These are phyloP conservation scores for Verbascum thapsus DNA, from an alignment of 257 asterid genomes.

Conservation along the genomic window DNA sequence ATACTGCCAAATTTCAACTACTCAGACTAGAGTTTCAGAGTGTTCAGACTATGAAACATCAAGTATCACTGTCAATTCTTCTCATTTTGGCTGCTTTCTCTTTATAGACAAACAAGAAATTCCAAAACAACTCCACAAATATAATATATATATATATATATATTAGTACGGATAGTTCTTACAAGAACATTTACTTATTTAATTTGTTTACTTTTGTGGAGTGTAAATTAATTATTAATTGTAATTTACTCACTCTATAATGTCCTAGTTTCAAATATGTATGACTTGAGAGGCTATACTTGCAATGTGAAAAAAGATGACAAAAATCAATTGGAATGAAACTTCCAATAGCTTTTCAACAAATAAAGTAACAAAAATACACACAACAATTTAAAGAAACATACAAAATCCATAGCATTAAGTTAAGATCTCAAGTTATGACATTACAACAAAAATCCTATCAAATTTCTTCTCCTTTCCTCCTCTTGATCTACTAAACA, in stretches of 20 bases:
- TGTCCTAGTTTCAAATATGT: too few relatives aligned
- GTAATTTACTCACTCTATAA: too few relatives aligned
- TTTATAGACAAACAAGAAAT: conserved; percentile 20
- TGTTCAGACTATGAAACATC: conserved; percentile 32
- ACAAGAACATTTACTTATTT: too few relatives aligned
- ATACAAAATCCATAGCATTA: conserved; percentile 28
- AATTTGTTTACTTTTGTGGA: too few relatives aligned
- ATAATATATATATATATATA: too few relatives aligned
- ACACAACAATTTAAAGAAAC: not conserved
- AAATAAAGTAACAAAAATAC: too few relatives aligned
- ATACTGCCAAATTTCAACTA: conserved; percentile 39
- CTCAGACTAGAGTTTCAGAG: conserved; percentile 28
- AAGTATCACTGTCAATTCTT: conserved; percentile 17
- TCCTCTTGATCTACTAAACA: conserved; percentile 18
- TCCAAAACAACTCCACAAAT: conserved; percentile 4
- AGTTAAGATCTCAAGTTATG: conserved; percentile 24
- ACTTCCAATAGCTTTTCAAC: too few relatives aligned
- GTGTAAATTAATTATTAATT: too few relatives aligned
- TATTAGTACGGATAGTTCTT: too few relatives aligned
- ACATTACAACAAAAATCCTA: conserved; percentile 9
- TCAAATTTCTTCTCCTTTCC: not conserved
- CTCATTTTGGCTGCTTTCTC: conserved; percentile 10
- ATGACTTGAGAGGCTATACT: too few relatives aligned
- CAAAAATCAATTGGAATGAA: too few relatives aligned
- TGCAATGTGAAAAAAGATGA: too few relatives aligned